These are phyloP conservation scores for Phoma sp. DNA, from an alignment of 2,329 filamentous ascomycete species.

Conservation along the genomic window DNA sequence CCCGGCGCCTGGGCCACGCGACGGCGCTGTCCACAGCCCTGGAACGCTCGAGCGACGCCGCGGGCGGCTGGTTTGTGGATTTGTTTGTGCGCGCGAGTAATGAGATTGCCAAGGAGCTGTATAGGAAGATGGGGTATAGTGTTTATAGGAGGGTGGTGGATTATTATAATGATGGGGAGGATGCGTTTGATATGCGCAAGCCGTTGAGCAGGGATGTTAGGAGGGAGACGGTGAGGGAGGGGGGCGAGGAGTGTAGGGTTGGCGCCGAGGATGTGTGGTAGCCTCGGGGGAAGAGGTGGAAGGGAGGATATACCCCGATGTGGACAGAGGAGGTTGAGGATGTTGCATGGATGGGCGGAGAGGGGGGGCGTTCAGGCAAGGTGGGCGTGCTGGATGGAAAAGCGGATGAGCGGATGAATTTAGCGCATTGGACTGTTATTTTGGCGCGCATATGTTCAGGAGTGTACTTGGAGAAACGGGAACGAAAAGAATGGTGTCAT, in stretches of 20 bases:
- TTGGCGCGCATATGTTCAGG: no score
- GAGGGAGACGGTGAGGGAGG: slow-evolving; percentile 75
- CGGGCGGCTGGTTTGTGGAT: slow-evolving; percentile 93
- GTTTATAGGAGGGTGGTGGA: slow-evolving; percentile 87
- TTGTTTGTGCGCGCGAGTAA: slow-evolving; percentile 92
- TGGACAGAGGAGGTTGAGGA: background rate
- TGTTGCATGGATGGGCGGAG: background rate
- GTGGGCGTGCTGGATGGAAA: no score
- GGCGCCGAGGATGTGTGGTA: slow-evolving; percentile 86
- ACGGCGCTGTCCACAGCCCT: slow-evolving; percentile 81
- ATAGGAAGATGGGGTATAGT: slow-evolving; percentile 86
- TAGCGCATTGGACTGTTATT: no score
- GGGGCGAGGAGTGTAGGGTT: slow-evolving; percentile 81
- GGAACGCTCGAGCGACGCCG: slow-evolving; percentile 79
- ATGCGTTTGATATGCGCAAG: slow-evolving; percentile 98
- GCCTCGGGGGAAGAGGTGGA: background rate
- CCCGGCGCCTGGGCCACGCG: slow-evolving; percentile 84
- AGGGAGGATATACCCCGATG: background rate
- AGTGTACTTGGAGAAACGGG: no score
- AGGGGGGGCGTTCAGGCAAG: no score
- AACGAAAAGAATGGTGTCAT: no score
- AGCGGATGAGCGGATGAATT: no score
- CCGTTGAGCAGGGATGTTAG: slow-evolving; percentile 80
- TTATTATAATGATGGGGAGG: slow-evolving; percentile 95
- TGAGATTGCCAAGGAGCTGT: slow-evolving; percentile 83